Percentiles rank a stretch among this genome's conserved stretches.
These are phyloP conservation scores for Clonostachys rosea DNA, from an alignment of 2,329 filamentous ascomycete genomes.

Conservation along the genomic window DNA sequence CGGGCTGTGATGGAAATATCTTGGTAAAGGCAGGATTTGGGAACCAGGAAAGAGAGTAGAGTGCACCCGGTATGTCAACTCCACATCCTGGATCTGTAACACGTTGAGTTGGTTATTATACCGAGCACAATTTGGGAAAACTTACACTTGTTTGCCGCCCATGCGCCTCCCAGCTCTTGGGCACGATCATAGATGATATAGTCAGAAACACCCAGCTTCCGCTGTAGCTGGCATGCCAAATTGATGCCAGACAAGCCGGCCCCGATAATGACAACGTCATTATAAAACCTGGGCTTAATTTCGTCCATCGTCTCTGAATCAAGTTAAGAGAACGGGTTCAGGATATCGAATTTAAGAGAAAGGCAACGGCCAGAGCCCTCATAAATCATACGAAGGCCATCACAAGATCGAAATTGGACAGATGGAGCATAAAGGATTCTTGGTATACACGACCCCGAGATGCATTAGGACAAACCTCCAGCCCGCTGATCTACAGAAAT, in stretches of 20 bases:
- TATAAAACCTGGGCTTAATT: too few relatives aligned
- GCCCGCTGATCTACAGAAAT: too few relatives aligned
- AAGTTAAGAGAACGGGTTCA: too few relatives aligned
- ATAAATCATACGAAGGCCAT: too few relatives aligned
- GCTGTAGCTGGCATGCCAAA: not conserved
- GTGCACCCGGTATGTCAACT: not conserved
- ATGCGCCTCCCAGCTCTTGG: not conserved
- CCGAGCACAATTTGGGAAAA: not conserved
- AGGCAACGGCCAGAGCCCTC: too few relatives aligned
- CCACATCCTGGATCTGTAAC: not conserved
- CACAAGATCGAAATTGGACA: too few relatives aligned
- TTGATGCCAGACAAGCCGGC: conserved; percentile 5
- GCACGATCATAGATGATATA: not conserved
- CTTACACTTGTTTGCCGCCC: not conserved
- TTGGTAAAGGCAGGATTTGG: not conserved
- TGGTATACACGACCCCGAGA: not conserved
- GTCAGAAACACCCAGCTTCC: not conserved
- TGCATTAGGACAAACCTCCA: too few relatives aligned
- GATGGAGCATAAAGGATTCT: too few relatives aligned
- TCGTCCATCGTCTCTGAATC: too few relatives aligned
- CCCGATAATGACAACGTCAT: not conserved
- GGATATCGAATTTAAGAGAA: too few relatives aligned
- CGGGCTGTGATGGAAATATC: not conserved
- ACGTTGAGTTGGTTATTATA: not conserved
- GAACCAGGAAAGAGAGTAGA: not conserved